These are phyloP conservation scores for Beta macrorhiza DNA, from an alignment of 179 eudicot genomes.

Conservation along the genomic window DNA sequence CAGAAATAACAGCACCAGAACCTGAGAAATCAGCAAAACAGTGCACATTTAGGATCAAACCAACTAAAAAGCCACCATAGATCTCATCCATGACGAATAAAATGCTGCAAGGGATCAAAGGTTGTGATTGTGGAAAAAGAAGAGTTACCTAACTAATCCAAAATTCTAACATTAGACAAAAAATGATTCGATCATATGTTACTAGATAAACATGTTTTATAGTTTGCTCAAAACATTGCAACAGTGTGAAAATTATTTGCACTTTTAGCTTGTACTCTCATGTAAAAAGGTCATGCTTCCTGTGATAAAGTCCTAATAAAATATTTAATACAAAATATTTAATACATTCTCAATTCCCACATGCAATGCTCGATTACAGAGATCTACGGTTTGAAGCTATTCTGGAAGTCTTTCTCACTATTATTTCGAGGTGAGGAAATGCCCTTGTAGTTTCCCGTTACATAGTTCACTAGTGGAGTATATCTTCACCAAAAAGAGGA, in stretches of 20 bases:
- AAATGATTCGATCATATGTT: background rate
- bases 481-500: background rate
- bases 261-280: background rate
- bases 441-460: too few species aligned
- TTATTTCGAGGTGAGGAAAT: too few species aligned
- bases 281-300: background rate
- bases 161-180: background rate
- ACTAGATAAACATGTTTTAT: background rate
- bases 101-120: background rate
- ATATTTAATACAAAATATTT: background rate
- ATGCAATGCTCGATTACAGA: background rate
- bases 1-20: background rate
- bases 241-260: background rate
- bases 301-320: background rate
- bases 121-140: background rate
- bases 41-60: background rate
- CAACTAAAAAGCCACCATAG: background rate
- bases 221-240: background rate
- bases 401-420: too few species aligned
- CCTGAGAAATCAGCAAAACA: background rate
- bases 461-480: background rate
- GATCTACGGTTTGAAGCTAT: too few species aligned
- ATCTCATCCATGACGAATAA: background rate
- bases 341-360: background rate
- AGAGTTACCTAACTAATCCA: background rate